Evolutionary conservation across 2,329 filamentous ascomycete species (phyloP).

Genomic region (Aspergillus neoniger): DNA sequence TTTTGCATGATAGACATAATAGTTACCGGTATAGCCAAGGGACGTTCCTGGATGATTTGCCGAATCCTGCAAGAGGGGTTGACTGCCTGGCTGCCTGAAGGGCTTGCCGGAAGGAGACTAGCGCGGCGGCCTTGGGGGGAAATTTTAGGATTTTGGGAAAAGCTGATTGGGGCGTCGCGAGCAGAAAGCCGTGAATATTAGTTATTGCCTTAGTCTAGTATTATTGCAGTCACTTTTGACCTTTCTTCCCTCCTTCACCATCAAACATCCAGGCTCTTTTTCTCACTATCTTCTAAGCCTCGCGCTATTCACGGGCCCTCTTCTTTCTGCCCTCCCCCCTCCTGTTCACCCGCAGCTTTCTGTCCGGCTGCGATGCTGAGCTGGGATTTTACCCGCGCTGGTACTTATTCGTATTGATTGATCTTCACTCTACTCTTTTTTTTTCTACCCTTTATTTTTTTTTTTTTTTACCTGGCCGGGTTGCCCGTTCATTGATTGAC

Average conservation of each 20-base stretch:
- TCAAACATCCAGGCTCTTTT: background rate
- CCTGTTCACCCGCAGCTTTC: slow-evolving; percentile 12
- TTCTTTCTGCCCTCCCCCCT: slow-evolving; percentile 8
- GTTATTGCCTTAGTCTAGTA: background rate
- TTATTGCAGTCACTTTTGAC: background rate
- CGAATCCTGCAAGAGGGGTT: background rate
- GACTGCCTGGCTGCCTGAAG: slow-evolving; percentile 15
- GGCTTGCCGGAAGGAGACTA: slow-evolving; percentile 21
- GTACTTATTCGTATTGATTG: background rate
- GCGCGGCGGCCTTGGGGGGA: slow-evolving; percentile 16
- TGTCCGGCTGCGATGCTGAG: slow-evolving; percentile 30
- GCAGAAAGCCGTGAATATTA: background rate
- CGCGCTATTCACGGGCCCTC: background rate
- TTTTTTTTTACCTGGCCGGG: background rate
- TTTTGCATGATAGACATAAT: background rate
- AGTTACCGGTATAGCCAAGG: background rate
- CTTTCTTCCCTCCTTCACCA: background rate
- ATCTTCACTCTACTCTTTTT: slow-evolving; percentile 5
- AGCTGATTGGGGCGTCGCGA: background rate
- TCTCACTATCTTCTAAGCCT: background rate
- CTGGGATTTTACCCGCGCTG: slow-evolving; percentile 21
- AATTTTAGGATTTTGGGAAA: slow-evolving; percentile 5
- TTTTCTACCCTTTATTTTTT: slow-evolving; percentile 4
- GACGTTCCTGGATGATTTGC: background rate
- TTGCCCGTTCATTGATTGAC: background rate